Percentiles rank a stretch among this genome's conserved stretches.
Evolutionary conservation across 2,329 filamentous ascomycete species (phyloP).

Genomic region (Xylariaceae sp.): DNA sequence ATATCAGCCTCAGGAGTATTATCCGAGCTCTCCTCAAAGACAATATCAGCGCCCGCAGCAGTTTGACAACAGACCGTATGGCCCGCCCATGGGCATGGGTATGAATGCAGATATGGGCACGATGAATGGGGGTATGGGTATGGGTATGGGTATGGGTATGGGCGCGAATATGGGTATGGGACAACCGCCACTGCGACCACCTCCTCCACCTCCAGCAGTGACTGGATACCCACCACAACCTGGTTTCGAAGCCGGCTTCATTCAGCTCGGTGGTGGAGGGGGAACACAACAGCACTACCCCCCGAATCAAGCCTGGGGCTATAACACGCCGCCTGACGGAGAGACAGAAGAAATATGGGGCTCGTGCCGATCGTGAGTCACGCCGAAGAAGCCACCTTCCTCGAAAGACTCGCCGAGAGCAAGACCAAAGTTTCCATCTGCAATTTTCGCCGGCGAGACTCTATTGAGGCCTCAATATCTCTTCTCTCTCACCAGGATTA

Average conservation of each 20-base stretch:
- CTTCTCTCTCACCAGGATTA: background rate
- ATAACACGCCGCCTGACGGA: constrained; percentile 4
- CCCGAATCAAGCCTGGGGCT: constrained; percentile 18
- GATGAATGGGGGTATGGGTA: background rate
- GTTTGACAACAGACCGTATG: constrained; percentile 11
- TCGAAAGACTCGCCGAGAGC: no score
- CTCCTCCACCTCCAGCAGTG: constrained; percentile 16
- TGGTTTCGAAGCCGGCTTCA: constrained; percentile 28
- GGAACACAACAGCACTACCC: constrained; percentile 13
- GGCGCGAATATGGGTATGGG: constrained; percentile 5
- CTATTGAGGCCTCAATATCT: no score
- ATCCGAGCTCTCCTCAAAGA: constrained; percentile 1
- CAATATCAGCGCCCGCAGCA: constrained; percentile 13
- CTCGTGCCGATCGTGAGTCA: background rate
- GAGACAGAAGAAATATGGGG: constrained; percentile 14
- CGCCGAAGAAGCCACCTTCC: background rate
- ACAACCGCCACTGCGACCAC: constrained; percentile 1
- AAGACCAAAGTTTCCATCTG: no score
- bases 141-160: background rate
- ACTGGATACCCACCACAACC: constrained; percentile 10
- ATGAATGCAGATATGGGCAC: background rate
- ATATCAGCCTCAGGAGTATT: constrained; percentile 4
- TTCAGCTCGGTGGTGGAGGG: constrained; percentile 23
- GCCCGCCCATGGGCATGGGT: constrained; percentile 10
- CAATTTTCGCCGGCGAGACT: no score